Conservation (phyloP, 2,329 filamentous ascomycete genomes). For the Ascocoryne sarcoides region DNA sequence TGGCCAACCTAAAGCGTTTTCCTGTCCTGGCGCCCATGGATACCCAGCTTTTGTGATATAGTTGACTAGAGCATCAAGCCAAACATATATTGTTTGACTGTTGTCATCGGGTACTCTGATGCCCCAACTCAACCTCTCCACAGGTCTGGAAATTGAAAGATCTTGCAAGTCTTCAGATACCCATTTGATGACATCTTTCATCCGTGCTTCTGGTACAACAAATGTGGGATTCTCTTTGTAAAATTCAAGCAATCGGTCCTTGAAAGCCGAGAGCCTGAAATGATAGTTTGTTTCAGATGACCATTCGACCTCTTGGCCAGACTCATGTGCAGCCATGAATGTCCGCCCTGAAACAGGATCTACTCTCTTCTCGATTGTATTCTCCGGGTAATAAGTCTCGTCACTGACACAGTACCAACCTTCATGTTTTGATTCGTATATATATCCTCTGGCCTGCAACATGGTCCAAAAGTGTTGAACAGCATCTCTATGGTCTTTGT, state of each 20-base stretch:
- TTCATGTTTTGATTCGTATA: constrained; percentile 79
- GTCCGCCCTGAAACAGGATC: constrained; percentile 76
- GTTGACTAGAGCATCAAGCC: constrained; percentile 93
- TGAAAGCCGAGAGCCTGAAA: constrained; percentile 79
- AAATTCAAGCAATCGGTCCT: constrained; percentile 68
- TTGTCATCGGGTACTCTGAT: constrained; percentile 78
- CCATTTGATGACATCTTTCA: constrained; percentile 70
- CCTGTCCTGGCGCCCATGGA: constrained; percentile 61
- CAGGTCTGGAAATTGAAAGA: constrained; percentile 79
- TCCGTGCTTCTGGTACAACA: constrained; percentile 62
- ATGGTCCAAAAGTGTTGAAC: constrained; percentile 86
- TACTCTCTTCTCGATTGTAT: constrained; percentile 62
- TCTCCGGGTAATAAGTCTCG: constrained; percentile 87
- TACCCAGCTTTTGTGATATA: constrained; percentile 87
- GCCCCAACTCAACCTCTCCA: constrained; percentile 73
- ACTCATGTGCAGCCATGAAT: constrained; percentile 76
- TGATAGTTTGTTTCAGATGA: constrained; percentile 90
- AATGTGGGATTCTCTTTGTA: constrained; percentile 72
- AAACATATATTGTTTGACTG: constrained; percentile 91
- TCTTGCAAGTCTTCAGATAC: constrained; percentile 75
- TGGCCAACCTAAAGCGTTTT: constrained; percentile 66
- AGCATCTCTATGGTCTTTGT: constrained; percentile 69
- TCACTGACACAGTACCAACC: constrained; percentile 97
- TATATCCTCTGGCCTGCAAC: constrained; percentile 63
- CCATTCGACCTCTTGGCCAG: constrained; percentile 91